These are phyloP conservation scores for Helotiales sp. DNA, from an alignment of 2,329 filamentous ascomycete genomes.

Conservation along the genomic window DNA sequence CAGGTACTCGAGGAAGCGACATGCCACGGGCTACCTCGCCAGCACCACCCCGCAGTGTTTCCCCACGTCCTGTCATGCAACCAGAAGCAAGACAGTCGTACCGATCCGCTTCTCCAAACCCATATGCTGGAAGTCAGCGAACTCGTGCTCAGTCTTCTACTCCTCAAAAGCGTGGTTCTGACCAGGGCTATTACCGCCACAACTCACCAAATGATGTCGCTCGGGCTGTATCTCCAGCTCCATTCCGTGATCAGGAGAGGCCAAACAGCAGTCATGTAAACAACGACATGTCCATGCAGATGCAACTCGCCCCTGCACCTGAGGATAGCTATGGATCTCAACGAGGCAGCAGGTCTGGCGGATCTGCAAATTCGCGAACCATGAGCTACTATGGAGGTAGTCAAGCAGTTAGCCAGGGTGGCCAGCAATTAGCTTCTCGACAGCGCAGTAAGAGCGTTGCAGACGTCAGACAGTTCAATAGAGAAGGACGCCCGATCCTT, in stretches of 20 bases:
- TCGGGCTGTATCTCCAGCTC: constrained; percentile 53
- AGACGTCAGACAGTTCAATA: constrained; percentile 80
- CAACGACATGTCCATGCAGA: constrained; percentile 67
- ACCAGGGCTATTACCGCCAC: constrained; percentile 57
- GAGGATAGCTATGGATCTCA: constrained; percentile 64
- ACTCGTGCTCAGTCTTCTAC: constrained; percentile 44
- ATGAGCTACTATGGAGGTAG: constrained; percentile 59
- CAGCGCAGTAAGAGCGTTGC: constrained; percentile 83
- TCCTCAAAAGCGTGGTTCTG: constrained; percentile 53
- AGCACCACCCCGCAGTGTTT: constrained; percentile 65
- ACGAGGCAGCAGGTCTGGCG: constrained; percentile 56
- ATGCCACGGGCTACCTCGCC: constrained; percentile 69
- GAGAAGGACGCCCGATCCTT: constrained; percentile 84
- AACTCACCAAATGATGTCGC: constrained; percentile 51
- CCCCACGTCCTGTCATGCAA: constrained; percentile 63
- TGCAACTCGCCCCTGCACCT: constrained; percentile 64
- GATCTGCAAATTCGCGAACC: constrained; percentile 51
- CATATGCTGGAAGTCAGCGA: constrained; percentile 53
- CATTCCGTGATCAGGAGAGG: constrained; percentile 49
- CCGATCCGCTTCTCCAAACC: constrained; percentile 66
- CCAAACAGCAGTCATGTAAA: constrained; percentile 52
- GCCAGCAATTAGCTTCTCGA: constrained; percentile 48
- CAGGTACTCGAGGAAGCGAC: constrained; percentile 63
- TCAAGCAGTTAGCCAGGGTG: constrained; percentile 40
- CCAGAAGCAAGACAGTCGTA: constrained; percentile 51